phyloP scores from a whole-genome alignment of 805 yeast genomes.

The Candida corydali region DNA sequence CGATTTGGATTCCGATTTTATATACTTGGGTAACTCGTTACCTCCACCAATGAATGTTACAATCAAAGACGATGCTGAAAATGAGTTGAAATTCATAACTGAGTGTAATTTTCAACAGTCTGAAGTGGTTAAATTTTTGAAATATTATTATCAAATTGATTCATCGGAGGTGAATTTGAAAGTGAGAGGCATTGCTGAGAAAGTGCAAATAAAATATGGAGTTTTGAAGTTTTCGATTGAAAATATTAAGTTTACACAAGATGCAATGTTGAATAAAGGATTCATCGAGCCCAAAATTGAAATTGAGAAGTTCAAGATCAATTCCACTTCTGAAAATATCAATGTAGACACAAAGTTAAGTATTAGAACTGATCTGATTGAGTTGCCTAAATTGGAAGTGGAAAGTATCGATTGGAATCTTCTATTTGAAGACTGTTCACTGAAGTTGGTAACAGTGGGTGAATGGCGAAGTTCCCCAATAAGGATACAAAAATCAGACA shows the following conservation, averaged over 20 bases:
- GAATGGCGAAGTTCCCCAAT: slow-evolving; percentile 16
- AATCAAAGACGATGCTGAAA: slow-evolving; percentile 15
- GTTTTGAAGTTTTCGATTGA: slow-evolving; percentile 14
- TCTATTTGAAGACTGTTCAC: slow-evolving; percentile 22
- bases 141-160: slow-evolving; percentile 14
- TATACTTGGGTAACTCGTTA: slow-evolving; percentile 20
- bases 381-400: slow-evolving; percentile 13
- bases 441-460: slow-evolving; percentile 18
- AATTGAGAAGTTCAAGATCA: slow-evolving; percentile 12
- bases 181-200: slow-evolving; percentile 13
- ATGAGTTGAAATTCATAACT: slow-evolving; percentile 21
- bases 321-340: slow-evolving; percentile 6
- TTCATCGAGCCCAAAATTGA: slow-evolving; percentile 14
- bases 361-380: not conserved
- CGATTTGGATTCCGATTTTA: slow-evolving; percentile 8
- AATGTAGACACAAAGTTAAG: slow-evolving; percentile 1
- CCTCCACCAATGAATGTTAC: slow-evolving; percentile 23
- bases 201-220: slow-evolving; percentile 15
- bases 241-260: slow-evolving; percentile 14
- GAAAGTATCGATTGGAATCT: slow-evolving; percentile 25
- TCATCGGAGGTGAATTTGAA: slow-evolving; percentile 18
- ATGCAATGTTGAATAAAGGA: slow-evolving; percentile 8
- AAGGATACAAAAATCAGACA: slow-evolving; percentile 12
- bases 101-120: slow-evolving; percentile 17
- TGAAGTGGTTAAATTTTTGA: slow-evolving; percentile 14